These are phyloP conservation scores for Pyrenochaeta sp. DNA, from an alignment of 2,329 filamentous ascomycete species.

Conservation along the genomic window DNA sequence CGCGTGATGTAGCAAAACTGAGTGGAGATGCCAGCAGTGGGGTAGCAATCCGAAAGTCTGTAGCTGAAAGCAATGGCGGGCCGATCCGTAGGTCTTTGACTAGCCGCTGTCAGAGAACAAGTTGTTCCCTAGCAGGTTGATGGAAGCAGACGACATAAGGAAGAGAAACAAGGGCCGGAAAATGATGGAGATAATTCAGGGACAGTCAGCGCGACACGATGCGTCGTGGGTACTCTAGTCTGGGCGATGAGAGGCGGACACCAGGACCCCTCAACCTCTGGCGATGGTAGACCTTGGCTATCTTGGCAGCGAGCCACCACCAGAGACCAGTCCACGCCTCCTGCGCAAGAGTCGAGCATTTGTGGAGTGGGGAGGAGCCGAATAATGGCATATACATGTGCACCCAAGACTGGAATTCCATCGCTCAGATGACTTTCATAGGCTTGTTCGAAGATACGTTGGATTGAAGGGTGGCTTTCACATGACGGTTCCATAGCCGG, in stretches of 20 bases:
- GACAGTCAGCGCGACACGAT: slow-evolving; percentile 46
- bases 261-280: slow-evolving; percentile 26
- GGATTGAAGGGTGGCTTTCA: slow-evolving; percentile 4
- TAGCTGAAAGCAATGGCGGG: slow-evolving; percentile 35
- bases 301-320: slow-evolving; percentile 23
- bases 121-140: slow-evolving; percentile 44
- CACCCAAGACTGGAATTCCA: neutral
- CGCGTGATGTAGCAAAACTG: slow-evolving; percentile 25
- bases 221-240: slow-evolving; percentile 35
- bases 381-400: neutral
- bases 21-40: slow-evolving; percentile 32
- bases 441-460: neutral
- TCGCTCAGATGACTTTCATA: neutral
- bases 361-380: neutral
- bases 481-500: slow-evolving; percentile 3
- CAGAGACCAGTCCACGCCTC: slow-evolving; percentile 6
- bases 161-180: slow-evolving; percentile 28
- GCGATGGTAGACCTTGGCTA: slow-evolving; percentile 17
- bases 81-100: slow-evolving; percentile 31
- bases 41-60: slow-evolving; percentile 31
- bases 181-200: slow-evolving; percentile 26
- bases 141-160: slow-evolving; percentile 48
- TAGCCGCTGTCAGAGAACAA: slow-evolving; percentile 51
- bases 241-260: slow-evolving; percentile 25
- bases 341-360: slow-evolving; percentile 3